Evolutionary conservation across 352 stramenopile genomes (phyloP), one percentile per base, ranked within the genome.

Genomic region (Pythium grandisporangium): DNA sequence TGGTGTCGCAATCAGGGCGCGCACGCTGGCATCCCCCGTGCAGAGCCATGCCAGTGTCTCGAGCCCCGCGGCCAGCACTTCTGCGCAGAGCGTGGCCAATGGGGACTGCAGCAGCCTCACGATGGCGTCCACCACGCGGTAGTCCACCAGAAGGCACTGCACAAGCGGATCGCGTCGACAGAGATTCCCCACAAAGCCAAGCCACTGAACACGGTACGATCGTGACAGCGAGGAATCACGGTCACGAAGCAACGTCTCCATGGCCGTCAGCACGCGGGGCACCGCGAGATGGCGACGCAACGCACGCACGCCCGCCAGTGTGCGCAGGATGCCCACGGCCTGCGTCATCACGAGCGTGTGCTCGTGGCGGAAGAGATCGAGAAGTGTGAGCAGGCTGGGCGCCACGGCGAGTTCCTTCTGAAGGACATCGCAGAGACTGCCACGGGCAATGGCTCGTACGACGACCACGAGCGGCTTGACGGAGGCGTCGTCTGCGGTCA

Each of bases 1-100:
- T 0, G 59, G 26, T 2, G 53, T 75, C 2, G 64, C 64, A 30
- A 80, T 62, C 5, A 70, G 33, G 27, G 55, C 48, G 22, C 69
- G 61, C 1, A 70, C 58, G 14, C 52, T 56, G 7, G 55, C 50
- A 22, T 71, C 54, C 0, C 23, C 38, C 1, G 69, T 80, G 6
- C 57, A 71, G 7, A 76, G 45, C 68, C 70, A 84, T 3, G 70
- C 74, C 4, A 84, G 50, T 1, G 70, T 53, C 27, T 87, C 69
- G 0, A 87, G 36, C 16, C 47, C 58, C 17, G 70, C 61, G n/a
- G 41, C 53, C 4, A 84, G 48, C 1, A 87, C 32, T 5, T 70
- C 46, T 11, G 40, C 29, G 29, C 72, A 56, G 2, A 73, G 30
- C 2, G 56, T 39, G 0, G 58, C 63, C 3, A 66, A 41, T 2